These are phyloP conservation scores for Colletotrichum salicis DNA, from an alignment of 2,329 filamentous ascomycete species.

Conservation along the genomic window DNA sequence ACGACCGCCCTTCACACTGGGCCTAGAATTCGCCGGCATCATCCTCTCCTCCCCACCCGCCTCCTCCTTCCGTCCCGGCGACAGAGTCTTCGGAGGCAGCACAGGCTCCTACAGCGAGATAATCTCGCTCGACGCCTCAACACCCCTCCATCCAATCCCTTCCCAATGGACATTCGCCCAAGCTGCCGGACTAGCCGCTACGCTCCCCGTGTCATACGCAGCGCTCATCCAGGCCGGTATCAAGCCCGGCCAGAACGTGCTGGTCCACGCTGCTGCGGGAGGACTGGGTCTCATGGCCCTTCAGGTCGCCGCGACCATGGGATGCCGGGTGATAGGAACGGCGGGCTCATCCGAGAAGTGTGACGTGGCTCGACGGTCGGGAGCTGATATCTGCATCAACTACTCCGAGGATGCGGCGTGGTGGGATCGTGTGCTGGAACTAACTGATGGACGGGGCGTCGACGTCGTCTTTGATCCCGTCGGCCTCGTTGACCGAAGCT, in stretches of 20 bases:
- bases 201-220: conserved; percentile 65
- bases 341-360: conserved; percentile 59
- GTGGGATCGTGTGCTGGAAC: conserved; percentile 60
- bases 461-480: conserved; percentile 69
- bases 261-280: conserved; percentile 66
- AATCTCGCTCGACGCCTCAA: conserved; percentile 52
- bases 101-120: conserved; percentile 64
- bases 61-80: conserved; percentile 54
- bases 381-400: conserved; percentile 54
- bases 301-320: conserved; percentile 63
- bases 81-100: conserved; percentile 63
- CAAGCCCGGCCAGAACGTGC: conserved; percentile 57
- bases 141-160: conserved; percentile 56
- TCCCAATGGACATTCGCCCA: conserved; percentile 55
- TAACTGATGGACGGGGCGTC: conserved; percentile 61
- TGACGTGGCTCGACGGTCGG: conserved; percentile 49
- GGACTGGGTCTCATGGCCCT: conserved; percentile 66
- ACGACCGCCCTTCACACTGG: conserved; percentile 66
- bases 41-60: conserved; percentile 51
- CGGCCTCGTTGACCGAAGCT: conserved; percentile 63
- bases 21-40: conserved; percentile 69
- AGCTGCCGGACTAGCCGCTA: conserved; percentile 64
- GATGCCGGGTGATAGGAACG: conserved; percentile 64
- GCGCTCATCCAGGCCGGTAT: conserved; percentile 56
- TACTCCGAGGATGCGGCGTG: conserved; percentile 52